Percentiles rank a stretch among this genome's conserved stretches.
phyloP scores from a whole-genome alignment of 257 asterid species.

The Capsicum rhomboideum region DNA sequence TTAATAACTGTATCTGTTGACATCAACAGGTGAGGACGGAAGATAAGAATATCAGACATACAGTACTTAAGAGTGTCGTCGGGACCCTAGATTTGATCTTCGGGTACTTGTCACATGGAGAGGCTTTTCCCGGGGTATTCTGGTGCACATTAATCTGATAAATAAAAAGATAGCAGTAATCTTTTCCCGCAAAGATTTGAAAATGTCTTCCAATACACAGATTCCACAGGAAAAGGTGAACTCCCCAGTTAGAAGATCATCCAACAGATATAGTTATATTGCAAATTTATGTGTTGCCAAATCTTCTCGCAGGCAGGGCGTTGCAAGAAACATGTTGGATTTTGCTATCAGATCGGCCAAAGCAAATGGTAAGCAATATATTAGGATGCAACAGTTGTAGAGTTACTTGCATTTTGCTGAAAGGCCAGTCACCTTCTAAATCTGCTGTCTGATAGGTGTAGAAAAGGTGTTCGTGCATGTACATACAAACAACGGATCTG shows the following conservation, averaged over 20 bases:
- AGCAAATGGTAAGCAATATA: conserved; percentile 35
- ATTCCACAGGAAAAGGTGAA: conserved; percentile 35
- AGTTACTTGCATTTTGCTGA: neutral
- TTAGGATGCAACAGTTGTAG: neutral
- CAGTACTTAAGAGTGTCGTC: conserved; percentile 32
- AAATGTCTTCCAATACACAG: neutral
- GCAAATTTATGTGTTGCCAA: conserved; percentile 67
- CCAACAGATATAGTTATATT: conserved; percentile 40
- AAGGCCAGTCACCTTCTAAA: neutral
- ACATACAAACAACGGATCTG: conserved; percentile 37
- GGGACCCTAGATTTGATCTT: conserved; percentile 70
- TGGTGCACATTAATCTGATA: neutral
- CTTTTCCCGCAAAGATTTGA: neutral
- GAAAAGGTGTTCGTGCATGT: conserved; percentile 66
- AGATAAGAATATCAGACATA: conserved; percentile 16
- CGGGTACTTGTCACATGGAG: conserved; percentile 31
- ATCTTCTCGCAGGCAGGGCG: conserved; percentile 61
- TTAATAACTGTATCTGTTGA: neutral
- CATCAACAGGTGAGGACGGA: conserved; percentile 41
- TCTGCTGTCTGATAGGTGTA: conserved; percentile 31
- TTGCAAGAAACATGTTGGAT: conserved; percentile 48
- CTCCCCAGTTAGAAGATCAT: conserved; percentile 18
- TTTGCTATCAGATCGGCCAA: conserved; percentile 35
- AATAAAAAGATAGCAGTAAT: neutral
- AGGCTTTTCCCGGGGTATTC: conserved; percentile 51